phyloP scores from a whole-genome alignment of 1,284 basidiomycete genomes.

The Puccinia coronata region DNA sequence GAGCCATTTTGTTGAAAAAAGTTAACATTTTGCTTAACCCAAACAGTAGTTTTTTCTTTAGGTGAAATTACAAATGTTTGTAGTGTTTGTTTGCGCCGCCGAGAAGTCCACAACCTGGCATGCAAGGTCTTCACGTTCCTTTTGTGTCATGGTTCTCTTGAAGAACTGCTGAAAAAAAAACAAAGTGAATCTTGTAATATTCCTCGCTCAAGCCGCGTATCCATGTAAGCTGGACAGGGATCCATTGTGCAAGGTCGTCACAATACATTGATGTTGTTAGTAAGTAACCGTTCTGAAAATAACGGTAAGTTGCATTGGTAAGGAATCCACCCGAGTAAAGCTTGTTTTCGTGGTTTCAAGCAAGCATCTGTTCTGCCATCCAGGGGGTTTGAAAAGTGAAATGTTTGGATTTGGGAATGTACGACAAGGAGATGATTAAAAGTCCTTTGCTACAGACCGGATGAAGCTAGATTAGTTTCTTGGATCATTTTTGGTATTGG shows the following conservation, averaged over 20 bases:
- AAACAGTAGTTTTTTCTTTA: too few species aligned
- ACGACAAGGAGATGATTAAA: background rate
- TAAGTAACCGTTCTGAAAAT: background rate
- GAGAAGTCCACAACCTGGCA: background rate
- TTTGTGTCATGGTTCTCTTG: background rate
- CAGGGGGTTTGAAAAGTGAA: background rate
- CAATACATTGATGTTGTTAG: constrained; percentile 6
- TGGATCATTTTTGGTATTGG: too few species aligned
- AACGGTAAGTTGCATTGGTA: background rate
- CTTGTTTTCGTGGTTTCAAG: background rate
- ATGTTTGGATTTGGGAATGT: background rate
- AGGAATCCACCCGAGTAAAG: background rate
- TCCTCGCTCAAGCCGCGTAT: background rate
- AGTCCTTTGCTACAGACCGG: background rate
- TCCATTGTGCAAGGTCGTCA: background rate
- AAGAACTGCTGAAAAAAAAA: too few species aligned
- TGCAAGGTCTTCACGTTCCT: background rate
- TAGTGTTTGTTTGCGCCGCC: background rate
- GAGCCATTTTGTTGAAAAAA: too few species aligned
- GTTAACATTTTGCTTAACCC: too few species aligned
- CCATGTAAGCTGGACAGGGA: constrained; percentile 10
- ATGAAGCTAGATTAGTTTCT: background rate
- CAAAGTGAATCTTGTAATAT: background rate
- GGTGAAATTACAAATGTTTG: too few species aligned
- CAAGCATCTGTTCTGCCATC: background rate